These are phyloP conservation scores for Tremella mesenterica DNA, from an alignment of 768 basidiomycete genomes.

Conservation along the genomic window DNA sequence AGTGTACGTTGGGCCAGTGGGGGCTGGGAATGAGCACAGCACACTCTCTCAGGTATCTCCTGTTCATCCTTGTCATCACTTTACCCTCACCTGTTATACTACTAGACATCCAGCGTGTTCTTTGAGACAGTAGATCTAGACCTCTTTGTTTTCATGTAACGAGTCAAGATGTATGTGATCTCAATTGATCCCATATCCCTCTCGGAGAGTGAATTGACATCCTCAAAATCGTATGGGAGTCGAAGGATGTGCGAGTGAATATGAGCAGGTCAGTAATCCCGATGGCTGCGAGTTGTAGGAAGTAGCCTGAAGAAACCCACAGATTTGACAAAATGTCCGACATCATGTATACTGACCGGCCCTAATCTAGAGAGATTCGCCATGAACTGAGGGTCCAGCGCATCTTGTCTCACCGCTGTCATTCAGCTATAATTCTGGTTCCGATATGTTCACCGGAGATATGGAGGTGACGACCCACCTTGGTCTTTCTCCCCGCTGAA, in stretches of 20 bases:
- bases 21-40: constrained; percentile 16
- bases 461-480: constrained; percentile 17
- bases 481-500: constrained; percentile 41
- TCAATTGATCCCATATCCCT: no score
- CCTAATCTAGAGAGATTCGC: constrained; percentile 38
- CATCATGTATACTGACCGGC: constrained; percentile 38
- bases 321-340: constrained; percentile 26
- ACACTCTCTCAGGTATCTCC: not conserved
- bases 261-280: no score
- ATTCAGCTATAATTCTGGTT: not conserved
- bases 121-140: no score
- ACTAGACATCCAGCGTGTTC: no score
- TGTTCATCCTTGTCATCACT: no score
- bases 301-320: constrained; percentile 6
- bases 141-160: no score
- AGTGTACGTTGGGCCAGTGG: constrained; percentile 40
- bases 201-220: no score
- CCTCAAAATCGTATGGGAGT: no score
- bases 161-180: no score
- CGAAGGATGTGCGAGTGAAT: no score
- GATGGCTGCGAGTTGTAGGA: no score
- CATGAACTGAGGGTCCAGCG: constrained; percentile 41
- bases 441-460: not conserved
- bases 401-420: constrained; percentile 33
- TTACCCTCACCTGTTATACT: no score